Evolutionary conservation across 257 asterid species (phyloP).

Genomic region (Solanum chaucha): DNA sequence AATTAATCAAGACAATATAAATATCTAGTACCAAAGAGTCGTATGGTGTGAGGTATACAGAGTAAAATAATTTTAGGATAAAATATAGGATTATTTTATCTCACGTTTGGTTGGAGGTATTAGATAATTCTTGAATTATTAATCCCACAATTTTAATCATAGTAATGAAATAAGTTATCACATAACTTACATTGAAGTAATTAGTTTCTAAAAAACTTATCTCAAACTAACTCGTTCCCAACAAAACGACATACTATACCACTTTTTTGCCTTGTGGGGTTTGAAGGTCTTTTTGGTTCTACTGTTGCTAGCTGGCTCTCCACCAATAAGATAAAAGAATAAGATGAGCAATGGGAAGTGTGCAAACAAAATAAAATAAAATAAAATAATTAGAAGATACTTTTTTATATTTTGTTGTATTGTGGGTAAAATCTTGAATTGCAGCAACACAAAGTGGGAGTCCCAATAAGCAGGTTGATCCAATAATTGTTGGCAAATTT

Average conservation of each 20-base stretch:
- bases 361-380: background rate
- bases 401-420: background rate
- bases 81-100: no score
- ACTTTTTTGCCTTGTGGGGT: background rate
- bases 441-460: conserved; percentile 2
- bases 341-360: background rate
- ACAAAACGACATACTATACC: background rate
- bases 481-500: conserved; percentile 3
- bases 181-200: background rate
- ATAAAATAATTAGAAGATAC: background rate
- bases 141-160: no score
- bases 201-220: no score
- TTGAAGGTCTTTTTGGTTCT: background rate
- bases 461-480: conserved; percentile 15
- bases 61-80: no score
- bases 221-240: background rate
- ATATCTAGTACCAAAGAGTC: background rate
- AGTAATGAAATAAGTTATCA: no score
- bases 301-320: background rate
- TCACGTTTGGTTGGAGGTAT: no score
- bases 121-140: no score
- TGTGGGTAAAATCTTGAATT: background rate
- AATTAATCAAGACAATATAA: background rate
- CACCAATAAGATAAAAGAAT: background rate
- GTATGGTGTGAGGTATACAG: background rate